phyloP scores from a whole-genome alignment of 306 rosid species.

The Ziziphus jujuba region DNA sequence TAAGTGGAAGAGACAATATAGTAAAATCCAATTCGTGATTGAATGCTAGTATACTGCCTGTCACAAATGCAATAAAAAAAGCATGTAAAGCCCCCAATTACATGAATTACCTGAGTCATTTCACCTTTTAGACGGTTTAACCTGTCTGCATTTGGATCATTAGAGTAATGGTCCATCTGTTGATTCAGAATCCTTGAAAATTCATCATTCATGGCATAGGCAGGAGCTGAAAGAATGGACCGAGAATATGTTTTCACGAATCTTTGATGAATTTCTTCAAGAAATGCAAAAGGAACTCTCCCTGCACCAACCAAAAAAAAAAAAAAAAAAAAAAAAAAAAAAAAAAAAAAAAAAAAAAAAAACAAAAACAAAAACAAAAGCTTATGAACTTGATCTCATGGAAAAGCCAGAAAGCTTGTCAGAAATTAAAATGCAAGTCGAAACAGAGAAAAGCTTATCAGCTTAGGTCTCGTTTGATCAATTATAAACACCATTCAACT shows the following conservation, averaged over 20 bases:
- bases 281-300: constrained; percentile 71
- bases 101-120: constrained; percentile 64
- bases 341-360: neutral
- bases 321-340: neutral
- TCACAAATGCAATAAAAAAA: no score
- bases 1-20: no score
- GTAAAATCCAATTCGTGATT: no score
- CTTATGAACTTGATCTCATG: no score
- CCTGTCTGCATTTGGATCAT: constrained; percentile 76
- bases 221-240: constrained; percentile 57
- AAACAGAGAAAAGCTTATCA: no score
- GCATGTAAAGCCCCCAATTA: no score
- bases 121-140: constrained; percentile 75
- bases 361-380: no score
- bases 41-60: no score
- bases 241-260: constrained; percentile 71
- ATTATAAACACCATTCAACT: no score
- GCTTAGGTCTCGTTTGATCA: no score
- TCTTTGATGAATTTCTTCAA: constrained; percentile 71
- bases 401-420: no score
- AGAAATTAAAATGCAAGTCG: no score
- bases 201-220: constrained; percentile 80
- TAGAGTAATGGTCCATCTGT: constrained; percentile 73
- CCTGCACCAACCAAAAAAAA: constrained; percentile 30
- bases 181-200: constrained; percentile 71